Percentiles rank a stretch among this genome's conserved stretches.
Evolutionary conservation across 1,139 yeast genomes (phyloP).

Genomic region (Geotrichum carabidarum): DNA sequence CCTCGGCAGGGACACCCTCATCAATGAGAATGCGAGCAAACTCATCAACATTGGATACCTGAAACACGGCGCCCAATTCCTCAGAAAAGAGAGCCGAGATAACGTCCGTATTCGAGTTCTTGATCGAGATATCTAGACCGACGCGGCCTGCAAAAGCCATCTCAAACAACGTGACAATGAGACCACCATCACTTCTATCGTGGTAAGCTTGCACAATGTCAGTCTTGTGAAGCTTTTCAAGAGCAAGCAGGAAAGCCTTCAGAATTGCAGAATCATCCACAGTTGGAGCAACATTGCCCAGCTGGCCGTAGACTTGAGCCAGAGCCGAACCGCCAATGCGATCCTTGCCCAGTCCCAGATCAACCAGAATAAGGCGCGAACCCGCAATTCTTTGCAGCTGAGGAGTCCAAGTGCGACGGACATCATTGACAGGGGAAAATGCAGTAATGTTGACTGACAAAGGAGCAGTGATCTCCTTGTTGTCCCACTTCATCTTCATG

Average conservation of each 20-base stretch:
- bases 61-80: constrained; percentile 96
- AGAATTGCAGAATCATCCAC: constrained; percentile 64
- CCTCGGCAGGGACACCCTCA: constrained; percentile 55
- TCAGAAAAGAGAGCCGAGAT: constrained; percentile 63
- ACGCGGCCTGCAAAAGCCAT: constrained; percentile 97
- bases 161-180: constrained; percentile 76
- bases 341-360: constrained; percentile 56
- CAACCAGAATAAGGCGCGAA: constrained; percentile 71
- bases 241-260: constrained; percentile 63
- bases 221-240: constrained; percentile 63
- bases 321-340: constrained; percentile 88
- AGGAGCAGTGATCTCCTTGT: constrained; percentile 88
- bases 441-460: constrained; percentile 89
- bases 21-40: constrained; percentile 53
- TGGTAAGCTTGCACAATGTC: constrained; percentile 77
- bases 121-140: constrained; percentile 53
- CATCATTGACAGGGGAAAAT: constrained; percentile 79
- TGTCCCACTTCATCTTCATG: constrained; percentile 94
- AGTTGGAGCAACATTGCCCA: constrained; percentile 79
- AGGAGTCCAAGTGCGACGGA: constrained; percentile 95
- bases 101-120: constrained; percentile 32
- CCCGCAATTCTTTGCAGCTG: constrained; percentile 49
- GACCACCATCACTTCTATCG: constrained; percentile 97
- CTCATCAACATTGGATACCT: constrained; percentile 54
- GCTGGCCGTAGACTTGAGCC: constrained; percentile 85